These are phyloP conservation scores for Antrodiella citrinella DNA, from an alignment of 768 basidiomycete species.

Conservation along the genomic window DNA sequence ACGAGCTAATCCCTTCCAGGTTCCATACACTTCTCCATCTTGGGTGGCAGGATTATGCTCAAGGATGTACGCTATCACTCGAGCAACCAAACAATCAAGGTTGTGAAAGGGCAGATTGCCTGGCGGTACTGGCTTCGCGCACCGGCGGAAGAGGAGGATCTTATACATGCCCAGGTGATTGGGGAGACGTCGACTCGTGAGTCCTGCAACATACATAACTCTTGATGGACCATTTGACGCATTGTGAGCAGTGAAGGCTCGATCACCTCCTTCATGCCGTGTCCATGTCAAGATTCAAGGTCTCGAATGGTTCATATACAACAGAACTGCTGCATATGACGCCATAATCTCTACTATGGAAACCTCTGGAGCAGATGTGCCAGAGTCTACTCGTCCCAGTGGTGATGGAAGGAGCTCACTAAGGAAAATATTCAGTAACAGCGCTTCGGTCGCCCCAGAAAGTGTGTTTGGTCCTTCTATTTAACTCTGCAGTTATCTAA, in stretches of 20 bases:
- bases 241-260: slow-evolving; percentile 22
- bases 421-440: slow-evolving; percentile 22
- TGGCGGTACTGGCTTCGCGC: slow-evolving; percentile 93
- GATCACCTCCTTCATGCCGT: slow-evolving; percentile 54
- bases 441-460: slow-evolving; percentile 16
- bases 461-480: too few relatives aligned
- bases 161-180: slow-evolving; percentile 36
- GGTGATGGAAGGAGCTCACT: slow-evolving; percentile 16
- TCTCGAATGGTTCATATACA: slow-evolving; percentile 90
- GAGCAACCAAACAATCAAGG: slow-evolving; percentile 80
- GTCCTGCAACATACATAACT: too few relatives aligned
- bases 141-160: slow-evolving; percentile 69
- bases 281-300: slow-evolving; percentile 77
- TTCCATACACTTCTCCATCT: slow-evolving; percentile 84
- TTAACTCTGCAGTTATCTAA: too few relatives aligned
- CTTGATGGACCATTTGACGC: too few relatives aligned
- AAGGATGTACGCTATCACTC: slow-evolving; percentile 88
- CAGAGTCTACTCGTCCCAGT: slow-evolving; percentile 6
- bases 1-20: too few relatives aligned
- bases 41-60: slow-evolving; percentile 81
- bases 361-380: slow-evolving; percentile 13
- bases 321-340: slow-evolving; percentile 84
- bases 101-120: slow-evolving; percentile 77
- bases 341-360: slow-evolving; percentile 75
- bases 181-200: slow-evolving; percentile 42